Base-by-base conservation (phyloP, 1,139 yeast species). In the Candida sp. region DNA sequence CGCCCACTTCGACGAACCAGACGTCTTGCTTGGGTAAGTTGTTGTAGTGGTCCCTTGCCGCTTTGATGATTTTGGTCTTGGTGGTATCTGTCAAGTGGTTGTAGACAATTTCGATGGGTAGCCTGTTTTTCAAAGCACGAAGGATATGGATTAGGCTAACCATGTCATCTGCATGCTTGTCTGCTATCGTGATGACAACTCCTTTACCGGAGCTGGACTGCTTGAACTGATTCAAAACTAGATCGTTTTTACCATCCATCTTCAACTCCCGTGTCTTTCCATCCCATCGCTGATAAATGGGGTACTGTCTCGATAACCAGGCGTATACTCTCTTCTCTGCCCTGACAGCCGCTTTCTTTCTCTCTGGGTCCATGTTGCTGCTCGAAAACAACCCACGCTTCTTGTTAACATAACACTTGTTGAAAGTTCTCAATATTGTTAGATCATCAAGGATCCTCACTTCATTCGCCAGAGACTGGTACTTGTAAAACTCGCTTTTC, bases 231-330 rank as follows among this genome's bases (percentile, higher is more conserved):
- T 44, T 58, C 31, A 61, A 52, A 3, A 48, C 44, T 12, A 63
- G 51, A 52, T 54, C 64, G n/a, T 62, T 59, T 4, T 65, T 55
- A 69, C 73, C 67, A 33, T 66, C 54, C n/a, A 83, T 83, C 6
- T 78, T 77, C 8, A 72, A 68, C 32, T 66, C 54, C 22, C 63
- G 61, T 7, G 59, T 60, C 23, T 70, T 73, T 7, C 83, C 83
- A 7, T 73, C 72, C 80, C 81, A 79, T 57, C 82, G 65, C 51
- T 72, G 77, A 59, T 68, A 80, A 5, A 68, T 58, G 3, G 85
- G 85, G 39, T 67, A 60, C 43, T 72, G 68, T 47, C 71, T 62
- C 26, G 32, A 26, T 27, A 39, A 27, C 42, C 42, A 39, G n/a
- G 42, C 32, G 17, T 39, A 22, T 9, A 27, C 12, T 26, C 23